A percentile compares a stretch with the other conserved stretches of the same genome.
These are phyloP conservation scores for Venturia pyrina DNA, from an alignment of 2,329 filamentous ascomycete species.

Conservation along the genomic window DNA sequence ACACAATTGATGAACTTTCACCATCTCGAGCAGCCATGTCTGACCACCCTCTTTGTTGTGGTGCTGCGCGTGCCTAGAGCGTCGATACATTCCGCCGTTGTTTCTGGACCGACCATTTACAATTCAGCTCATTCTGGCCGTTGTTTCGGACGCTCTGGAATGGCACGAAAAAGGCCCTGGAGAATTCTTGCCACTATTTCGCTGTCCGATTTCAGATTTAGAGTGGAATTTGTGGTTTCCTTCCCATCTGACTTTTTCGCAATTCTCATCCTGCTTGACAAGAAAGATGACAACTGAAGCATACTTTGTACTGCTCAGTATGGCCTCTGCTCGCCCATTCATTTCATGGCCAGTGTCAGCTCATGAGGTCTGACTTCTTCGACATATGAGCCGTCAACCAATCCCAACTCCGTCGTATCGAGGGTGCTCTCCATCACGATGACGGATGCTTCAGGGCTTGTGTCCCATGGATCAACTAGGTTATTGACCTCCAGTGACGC, in stretches of 20 bases:
- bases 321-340: no score
- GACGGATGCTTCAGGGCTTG: no score
- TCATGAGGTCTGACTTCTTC: no score
- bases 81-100: neutral
- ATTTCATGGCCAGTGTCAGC: no score
- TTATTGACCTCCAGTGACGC: no score
- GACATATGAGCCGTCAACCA: no score
- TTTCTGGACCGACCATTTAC: neutral
- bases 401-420: no score
- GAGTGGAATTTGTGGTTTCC: neutral
- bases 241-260: no score
- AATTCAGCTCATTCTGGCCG: neutral
- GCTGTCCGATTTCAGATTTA: neutral
- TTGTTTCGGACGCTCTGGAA: neutral
- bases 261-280: neutral
- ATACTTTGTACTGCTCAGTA: no score
- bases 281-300: neutral
- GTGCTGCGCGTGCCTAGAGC: neutral
- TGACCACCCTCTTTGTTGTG: neutral
- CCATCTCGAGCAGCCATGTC: neutral
- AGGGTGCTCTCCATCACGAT: no score
- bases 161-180: neutral
- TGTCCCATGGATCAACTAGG: no score
- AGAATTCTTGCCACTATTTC: neutral
- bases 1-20: no score